phyloP scores from a whole-genome alignment of 176 grass and related monocot species.

The Lolium rigidum region DNA sequence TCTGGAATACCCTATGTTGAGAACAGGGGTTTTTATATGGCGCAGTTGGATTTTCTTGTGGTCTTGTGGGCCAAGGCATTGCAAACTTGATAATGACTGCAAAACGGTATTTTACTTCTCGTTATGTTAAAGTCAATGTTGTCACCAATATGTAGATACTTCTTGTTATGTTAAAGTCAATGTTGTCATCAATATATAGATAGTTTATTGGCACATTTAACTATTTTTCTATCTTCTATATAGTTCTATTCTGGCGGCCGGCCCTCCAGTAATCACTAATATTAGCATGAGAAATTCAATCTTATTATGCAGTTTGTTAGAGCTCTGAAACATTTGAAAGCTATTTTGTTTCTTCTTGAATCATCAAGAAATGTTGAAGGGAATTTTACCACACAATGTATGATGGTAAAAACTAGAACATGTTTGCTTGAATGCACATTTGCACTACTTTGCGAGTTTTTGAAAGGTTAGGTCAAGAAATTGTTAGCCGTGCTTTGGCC shows the following conservation, averaged over 20 bases:
- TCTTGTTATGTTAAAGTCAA: conserved; percentile 19
- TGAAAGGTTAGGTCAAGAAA: background rate
- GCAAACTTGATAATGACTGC: conserved; percentile 99
- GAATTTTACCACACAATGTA: background rate
- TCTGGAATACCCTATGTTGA: conserved; percentile 21
- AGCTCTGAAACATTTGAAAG: background rate
- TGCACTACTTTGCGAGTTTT: background rate
- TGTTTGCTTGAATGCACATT: background rate
- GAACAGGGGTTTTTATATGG: conserved; percentile 86
- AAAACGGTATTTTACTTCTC: conserved; percentile 59
- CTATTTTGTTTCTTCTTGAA: background rate
- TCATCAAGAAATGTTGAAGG: background rate
- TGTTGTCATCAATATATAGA: background rate
- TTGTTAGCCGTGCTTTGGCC: background rate
- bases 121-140: conserved; percentile 16
- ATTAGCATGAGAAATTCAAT: background rate
- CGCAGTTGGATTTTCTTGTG: conserved; percentile 85
- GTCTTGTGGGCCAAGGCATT: conserved; percentile 91
- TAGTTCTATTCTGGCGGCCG: background rate
- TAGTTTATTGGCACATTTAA: conserved; percentile 21
- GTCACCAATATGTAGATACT: background rate
- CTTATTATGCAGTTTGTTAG: background rate
- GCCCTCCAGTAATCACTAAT: background rate
- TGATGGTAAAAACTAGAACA: conserved; percentile 11
- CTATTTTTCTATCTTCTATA: background rate